Percentiles rank a stretch among this genome's conserved stretches.
Conservation (phyloP, 2,329 filamentous ascomycete species). For the Ophiocordyceps camponoti-rufipedis region DNA sequence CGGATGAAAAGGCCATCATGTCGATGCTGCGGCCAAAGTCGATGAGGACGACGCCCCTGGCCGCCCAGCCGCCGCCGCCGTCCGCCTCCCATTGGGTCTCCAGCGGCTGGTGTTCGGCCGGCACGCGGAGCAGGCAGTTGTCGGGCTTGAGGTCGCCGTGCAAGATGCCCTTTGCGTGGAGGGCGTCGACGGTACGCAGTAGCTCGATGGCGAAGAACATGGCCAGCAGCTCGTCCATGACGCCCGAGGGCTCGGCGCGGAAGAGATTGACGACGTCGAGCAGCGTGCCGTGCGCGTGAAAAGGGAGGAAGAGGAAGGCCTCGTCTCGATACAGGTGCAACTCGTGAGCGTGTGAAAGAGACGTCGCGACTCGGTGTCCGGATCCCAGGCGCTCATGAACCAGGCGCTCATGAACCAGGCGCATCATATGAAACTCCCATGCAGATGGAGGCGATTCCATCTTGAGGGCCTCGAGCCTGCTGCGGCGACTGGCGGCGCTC, state of each 20-base stretch:
- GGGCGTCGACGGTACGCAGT: conserved; percentile 70
- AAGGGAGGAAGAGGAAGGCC: conserved; percentile 76
- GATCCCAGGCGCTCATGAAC: conserved; percentile 51
- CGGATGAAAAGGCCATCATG: conserved; percentile 62
- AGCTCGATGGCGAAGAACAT: conserved; percentile 96
- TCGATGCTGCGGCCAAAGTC: conserved; percentile 93
- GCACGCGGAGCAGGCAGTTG: conserved; percentile 67
- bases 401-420: conserved; percentile 49
- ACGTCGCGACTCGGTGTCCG: conserved; percentile 52
- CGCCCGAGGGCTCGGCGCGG: conserved; percentile 48
- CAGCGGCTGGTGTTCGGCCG: conserved; percentile 25
- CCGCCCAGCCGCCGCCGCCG: conserved; percentile 60
- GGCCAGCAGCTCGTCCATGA: conserved; percentile 76
- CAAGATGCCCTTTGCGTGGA: conserved; percentile 63
- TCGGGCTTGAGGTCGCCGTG: conserved; percentile 94
- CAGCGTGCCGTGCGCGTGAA: conserved; percentile 73
- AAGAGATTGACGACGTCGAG: conserved; percentile 89
- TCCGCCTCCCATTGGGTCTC: conserved; percentile 49
- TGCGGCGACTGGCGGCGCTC: conserved; percentile 37
- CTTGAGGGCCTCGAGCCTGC: conserved; percentile 67
- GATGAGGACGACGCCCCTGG: conserved; percentile 70
- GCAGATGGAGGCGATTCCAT: conserved; percentile 77
- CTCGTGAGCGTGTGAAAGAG: conserved; percentile 69
- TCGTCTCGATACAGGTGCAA: conserved; percentile 86
- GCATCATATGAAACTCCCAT: conserved; percentile 97